These are phyloP conservation scores for button mushroom (Agaricus bisporus) DNA, from an alignment of 768 basidiomycete genomes.

Conservation along the genomic window DNA sequence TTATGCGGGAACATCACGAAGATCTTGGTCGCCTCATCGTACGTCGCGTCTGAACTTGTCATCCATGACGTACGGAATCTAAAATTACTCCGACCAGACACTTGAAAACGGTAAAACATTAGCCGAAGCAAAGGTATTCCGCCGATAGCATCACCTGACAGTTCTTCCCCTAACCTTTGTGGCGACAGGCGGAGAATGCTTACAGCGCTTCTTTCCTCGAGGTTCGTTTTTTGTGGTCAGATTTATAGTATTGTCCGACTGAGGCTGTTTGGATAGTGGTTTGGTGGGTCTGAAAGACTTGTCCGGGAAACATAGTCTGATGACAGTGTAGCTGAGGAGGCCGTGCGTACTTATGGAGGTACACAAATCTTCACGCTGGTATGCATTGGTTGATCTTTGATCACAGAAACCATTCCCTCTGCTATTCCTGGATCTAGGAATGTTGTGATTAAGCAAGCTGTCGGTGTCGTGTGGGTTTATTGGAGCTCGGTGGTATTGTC, in stretches of 20 bases:
- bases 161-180: constrained; percentile 1
- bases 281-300: constrained; percentile 49
- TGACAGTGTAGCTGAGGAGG: constrained; percentile 70
- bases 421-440: constrained; percentile 66
- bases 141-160: not conserved
- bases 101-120: constrained; percentile 95
- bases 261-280: constrained; percentile 51
- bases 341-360: constrained; percentile 89
- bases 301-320: constrained; percentile 6
- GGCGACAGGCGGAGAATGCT: constrained; percentile 66
- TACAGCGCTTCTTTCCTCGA: constrained; percentile 87
- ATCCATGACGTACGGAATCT: constrained; percentile 15
- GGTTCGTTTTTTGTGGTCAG: constrained; percentile 31
- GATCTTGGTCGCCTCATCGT: constrained; percentile 87
- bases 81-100: constrained; percentile 42
- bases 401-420: constrained; percentile 76
- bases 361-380: constrained; percentile 12
- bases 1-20: constrained; percentile 81
- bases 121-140: constrained; percentile 65
- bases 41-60: constrained; percentile 21
- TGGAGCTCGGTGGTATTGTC: not conserved
- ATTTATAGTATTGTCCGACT: not conserved
- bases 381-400: not conserved
- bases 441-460: constrained; percentile 89
- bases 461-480: constrained; percentile 48